Evolutionary conservation across 345 rosid genomes (phyloP), one percentile per base, ranked within the genome.

Genomic region (Brassica juncea): DNA sequence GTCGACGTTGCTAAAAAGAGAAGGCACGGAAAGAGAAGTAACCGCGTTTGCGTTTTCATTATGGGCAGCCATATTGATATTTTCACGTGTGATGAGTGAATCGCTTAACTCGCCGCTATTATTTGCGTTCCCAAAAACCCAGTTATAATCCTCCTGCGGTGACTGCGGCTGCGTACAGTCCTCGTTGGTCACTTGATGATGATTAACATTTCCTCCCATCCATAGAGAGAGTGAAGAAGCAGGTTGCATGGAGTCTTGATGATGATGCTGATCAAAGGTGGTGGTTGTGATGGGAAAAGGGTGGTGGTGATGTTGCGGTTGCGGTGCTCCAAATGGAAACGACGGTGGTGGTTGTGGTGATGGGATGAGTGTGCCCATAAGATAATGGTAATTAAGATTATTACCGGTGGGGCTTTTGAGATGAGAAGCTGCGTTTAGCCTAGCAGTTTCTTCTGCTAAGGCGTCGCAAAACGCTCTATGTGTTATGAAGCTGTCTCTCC

Each of bases 391-490:
- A 65, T 79, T 28, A 27, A 74, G 82, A 62, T 74, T 80, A 73
- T 71, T 69, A 61, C 75, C 30, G 12, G 84, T 72, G 23, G 86
- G 79, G 66, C 47, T 81, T 74, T 74, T 80, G 61, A 87, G 75
- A 77, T 59, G 83, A 4, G 98, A 81, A 66, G 87, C 88, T 74
- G 96, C 99, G 73, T 86, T 93, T 72, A 95, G 82, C 74, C 98
- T 89, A 1, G 97, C 97, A 3, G 98, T 86, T 86, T 95, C 98
- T 84, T 93, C 97, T 1, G 99, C 99, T 69, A 95, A 89, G 10
- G 99, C 99, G 42, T 93, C 98, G 34, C 99, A 95, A 78, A 91
- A 95, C 4, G 99, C 99, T 80, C 99, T 86, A 16, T 95, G 99
- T 8, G 98, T 95, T 32, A 95, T 84, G 80, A 95, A 95, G 74